Percentiles rank a stretch among this genome's conserved stretches.
phyloP scores from a whole-genome alignment of 495 filamentous ascomycete genomes.

The Daldinia childiae region DNA sequence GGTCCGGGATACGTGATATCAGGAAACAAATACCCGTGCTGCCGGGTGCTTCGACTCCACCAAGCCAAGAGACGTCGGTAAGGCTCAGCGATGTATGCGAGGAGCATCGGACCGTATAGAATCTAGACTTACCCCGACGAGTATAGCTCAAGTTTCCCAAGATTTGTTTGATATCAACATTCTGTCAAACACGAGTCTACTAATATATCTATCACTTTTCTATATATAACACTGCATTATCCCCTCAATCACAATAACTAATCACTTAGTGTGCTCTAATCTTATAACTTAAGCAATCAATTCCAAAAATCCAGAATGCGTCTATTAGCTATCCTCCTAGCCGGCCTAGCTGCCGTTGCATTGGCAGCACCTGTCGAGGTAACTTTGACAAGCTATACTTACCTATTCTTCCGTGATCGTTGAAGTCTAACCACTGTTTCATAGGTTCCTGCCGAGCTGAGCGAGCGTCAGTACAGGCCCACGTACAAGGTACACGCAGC shows the following conservation, averaged over 20 bases:
- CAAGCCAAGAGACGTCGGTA: not conserved
- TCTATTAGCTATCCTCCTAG: slow-evolving; percentile 22
- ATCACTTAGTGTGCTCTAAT: not conserved
- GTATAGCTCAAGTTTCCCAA: not conserved
- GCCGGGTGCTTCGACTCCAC: not conserved
- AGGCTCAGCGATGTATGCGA: not conserved
- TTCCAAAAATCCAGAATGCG: slow-evolving; percentile 20
- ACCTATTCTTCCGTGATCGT: not conserved
- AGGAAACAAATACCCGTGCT: not conserved
- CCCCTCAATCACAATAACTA: not conserved
- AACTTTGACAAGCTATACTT: not conserved
- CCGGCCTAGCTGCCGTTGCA: slow-evolving; percentile 26
- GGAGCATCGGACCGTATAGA: not conserved
- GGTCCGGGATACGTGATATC: not conserved
- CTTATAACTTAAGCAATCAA: not conserved
- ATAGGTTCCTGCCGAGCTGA: slow-evolving; percentile 1
- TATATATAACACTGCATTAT: not conserved
- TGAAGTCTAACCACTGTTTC: slow-evolving; percentile 6
- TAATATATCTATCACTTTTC: not conserved
- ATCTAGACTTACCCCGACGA: not conserved
- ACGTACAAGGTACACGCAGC: not conserved
- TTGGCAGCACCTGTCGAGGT: slow-evolving; percentile 34
- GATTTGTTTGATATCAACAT: not conserved
- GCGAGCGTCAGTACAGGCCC: not conserved
- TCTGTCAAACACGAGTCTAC: not conserved